Conservation (phyloP, 768 basidiomycete species). For the Leucogyrophana mollusca region DNA sequence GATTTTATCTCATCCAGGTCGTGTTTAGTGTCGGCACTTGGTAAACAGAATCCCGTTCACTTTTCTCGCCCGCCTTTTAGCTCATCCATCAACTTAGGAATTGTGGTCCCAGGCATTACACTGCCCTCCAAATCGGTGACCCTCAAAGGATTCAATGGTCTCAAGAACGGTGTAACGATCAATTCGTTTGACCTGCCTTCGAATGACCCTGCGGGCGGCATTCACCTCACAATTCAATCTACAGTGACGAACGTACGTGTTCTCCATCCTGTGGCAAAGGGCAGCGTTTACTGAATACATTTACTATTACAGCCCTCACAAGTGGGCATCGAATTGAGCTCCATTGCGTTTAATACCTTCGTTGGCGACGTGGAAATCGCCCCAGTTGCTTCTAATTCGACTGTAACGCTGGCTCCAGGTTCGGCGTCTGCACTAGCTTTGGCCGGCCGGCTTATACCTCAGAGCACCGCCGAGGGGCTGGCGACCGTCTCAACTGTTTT, state of each 20-base stretch:
- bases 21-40: slow-evolving; percentile 53
- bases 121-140: slow-evolving; percentile 57
- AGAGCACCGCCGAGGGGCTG: slow-evolving; percentile 50
- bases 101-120: slow-evolving; percentile 54
- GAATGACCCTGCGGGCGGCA: slow-evolving; percentile 70
- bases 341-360: slow-evolving; percentile 61
- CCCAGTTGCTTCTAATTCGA: slow-evolving; percentile 47
- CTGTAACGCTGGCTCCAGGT: slow-evolving; percentile 54
- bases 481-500: slow-evolving; percentile 62
- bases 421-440: slow-evolving; percentile 53
- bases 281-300: background rate
- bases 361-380: slow-evolving; percentile 55
- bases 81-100: slow-evolving; percentile 36
- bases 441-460: slow-evolving; percentile 64
- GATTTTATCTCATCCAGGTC: slow-evolving; percentile 8
- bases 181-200: slow-evolving; percentile 67
- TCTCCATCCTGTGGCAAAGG: background rate
- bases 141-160: slow-evolving; percentile 68
- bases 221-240: slow-evolving; percentile 64
- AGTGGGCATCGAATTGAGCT: slow-evolving; percentile 65
- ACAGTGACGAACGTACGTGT: slow-evolving; percentile 57
- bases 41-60: slow-evolving; percentile 25
- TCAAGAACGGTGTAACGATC: slow-evolving; percentile 62
- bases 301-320: slow-evolving; percentile 57
- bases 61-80: background rate